Percentiles rank a stretch among this genome's conserved stretches.
Evolutionary conservation across 2,329 filamentous ascomycete genomes (phyloP).

Genomic region (Fusarium sp.): DNA sequence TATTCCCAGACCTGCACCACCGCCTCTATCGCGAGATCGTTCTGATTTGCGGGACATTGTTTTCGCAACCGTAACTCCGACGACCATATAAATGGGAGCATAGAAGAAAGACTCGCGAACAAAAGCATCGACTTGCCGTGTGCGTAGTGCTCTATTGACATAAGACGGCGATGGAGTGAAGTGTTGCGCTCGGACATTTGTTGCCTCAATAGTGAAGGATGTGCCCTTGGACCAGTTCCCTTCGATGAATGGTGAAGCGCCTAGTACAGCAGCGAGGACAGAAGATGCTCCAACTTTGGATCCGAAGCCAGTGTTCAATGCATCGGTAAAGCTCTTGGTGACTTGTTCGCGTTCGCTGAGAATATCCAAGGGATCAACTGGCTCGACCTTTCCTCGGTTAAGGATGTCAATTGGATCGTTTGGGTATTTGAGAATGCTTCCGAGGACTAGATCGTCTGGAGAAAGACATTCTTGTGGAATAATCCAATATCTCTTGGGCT

Average conservation of each 20-base stretch:
- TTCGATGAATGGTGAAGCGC: constrained; percentile 15
- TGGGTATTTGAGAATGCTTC: constrained; percentile 23
- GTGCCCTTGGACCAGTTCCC: constrained; percentile 5
- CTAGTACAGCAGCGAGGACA: constrained; percentile 26
- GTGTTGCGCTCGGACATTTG: neutral
- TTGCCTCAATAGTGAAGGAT: neutral
- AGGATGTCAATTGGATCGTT: constrained; percentile 28
- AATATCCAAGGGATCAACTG: constrained; percentile 8
- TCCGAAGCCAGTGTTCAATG: constrained; percentile 10
- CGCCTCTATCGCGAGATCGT: constrained; percentile 7
- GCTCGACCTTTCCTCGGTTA: constrained; percentile 13
- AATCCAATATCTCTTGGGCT: constrained; percentile 29
- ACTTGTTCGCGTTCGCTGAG: constrained; percentile 26
- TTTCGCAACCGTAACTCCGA: constrained; percentile 25
- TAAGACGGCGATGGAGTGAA: neutral
- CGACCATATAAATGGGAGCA: constrained; percentile 28
- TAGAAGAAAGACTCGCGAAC: constrained; percentile 21
- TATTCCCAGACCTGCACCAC: constrained; percentile 18
- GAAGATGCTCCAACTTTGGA: constrained; percentile 24
- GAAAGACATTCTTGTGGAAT: constrained; percentile 24
- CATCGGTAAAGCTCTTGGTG: constrained; percentile 25
- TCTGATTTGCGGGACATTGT: constrained; percentile 1
- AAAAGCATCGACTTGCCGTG: neutral
- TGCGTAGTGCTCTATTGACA: neutral
- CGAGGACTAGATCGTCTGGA: constrained; percentile 22